Percentiles rank a stretch among this genome's conserved stretches.
These are phyloP conservation scores for Xylaria sp. DNA, from an alignment of 2,329 filamentous ascomycete species.

Conservation along the genomic window DNA sequence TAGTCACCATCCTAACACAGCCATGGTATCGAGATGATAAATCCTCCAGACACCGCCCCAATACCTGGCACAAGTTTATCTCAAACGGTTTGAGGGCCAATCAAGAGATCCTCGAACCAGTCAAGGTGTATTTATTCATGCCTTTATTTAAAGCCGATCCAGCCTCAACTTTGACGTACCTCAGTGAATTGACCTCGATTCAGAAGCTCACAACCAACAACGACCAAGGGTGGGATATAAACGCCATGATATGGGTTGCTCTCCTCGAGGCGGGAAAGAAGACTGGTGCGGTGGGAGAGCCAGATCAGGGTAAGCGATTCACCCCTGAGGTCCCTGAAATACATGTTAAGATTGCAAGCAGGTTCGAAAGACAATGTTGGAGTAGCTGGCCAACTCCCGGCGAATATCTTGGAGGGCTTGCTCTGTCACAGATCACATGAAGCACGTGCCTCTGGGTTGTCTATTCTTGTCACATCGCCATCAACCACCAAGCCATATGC, in stretches of 20 bases:
- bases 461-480: slow-evolving; percentile 77
- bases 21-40: slow-evolving; percentile 45
- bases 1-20: slow-evolving; percentile 61
- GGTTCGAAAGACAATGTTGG: slow-evolving; percentile 34
- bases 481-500: slow-evolving; percentile 77
- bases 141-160: slow-evolving; percentile 66
- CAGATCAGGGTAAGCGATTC: slow-evolving; percentile 50
- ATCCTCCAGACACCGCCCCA: slow-evolving; percentile 45
- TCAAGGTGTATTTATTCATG: slow-evolving; percentile 69
- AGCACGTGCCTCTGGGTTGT: slow-evolving; percentile 80
- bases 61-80: slow-evolving; percentile 63
- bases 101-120: slow-evolving; percentile 61
- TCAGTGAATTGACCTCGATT: slow-evolving; percentile 62
- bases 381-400: slow-evolving; percentile 45
- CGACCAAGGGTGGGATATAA: slow-evolving; percentile 54
- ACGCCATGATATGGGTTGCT: slow-evolving; percentile 66
- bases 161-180: slow-evolving; percentile 58
- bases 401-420: slow-evolving; percentile 56
- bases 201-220: slow-evolving; percentile 53
- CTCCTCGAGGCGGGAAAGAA: slow-evolving; percentile 76
- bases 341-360: slow-evolving; percentile 25
- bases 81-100: slow-evolving; percentile 55
- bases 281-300: slow-evolving; percentile 70
- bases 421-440: slow-evolving; percentile 63
- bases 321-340: slow-evolving; percentile 18